Conservation (phyloP, 176 grass and related monocot genomes). For the Lolium rigidum region DNA sequence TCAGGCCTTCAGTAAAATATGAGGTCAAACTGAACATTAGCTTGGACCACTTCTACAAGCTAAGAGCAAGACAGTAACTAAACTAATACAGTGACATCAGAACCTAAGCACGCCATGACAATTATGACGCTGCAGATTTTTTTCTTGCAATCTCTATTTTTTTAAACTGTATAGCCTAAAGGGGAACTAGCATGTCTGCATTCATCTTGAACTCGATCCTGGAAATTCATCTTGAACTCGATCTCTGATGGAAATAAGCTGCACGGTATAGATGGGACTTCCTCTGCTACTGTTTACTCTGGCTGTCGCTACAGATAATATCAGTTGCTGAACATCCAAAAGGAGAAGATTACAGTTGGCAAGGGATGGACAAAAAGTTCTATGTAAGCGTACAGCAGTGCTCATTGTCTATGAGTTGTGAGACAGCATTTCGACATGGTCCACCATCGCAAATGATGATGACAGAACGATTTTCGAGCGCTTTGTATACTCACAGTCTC, state of each 20-base stretch:
- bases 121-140: not conserved
- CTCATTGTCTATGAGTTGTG: not conserved
- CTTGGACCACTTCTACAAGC: constrained; percentile 9
- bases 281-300: not conserved
- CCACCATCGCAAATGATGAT: not conserved
- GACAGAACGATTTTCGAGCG: not conserved
- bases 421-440: not conserved
- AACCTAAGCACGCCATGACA: not conserved
- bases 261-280: not conserved
- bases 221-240: not conserved
- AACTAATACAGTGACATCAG: not conserved
- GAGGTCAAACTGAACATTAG: not conserved
- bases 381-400: not conserved
- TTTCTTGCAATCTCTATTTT: not conserved
- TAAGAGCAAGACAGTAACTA: not conserved
- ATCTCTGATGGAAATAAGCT: not conserved
- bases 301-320: not conserved
- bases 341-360: constrained; percentile 14
- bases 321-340: not conserved
- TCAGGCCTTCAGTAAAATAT: not conserved
- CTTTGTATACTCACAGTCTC: not conserved
- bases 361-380: constrained; percentile 10
- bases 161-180: not conserved
- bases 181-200: not conserved
- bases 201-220: not conserved